These are phyloP conservation scores for Cardiospermum halicacabum DNA, from an alignment of 345 rosid genomes.

Conservation along the genomic window DNA sequence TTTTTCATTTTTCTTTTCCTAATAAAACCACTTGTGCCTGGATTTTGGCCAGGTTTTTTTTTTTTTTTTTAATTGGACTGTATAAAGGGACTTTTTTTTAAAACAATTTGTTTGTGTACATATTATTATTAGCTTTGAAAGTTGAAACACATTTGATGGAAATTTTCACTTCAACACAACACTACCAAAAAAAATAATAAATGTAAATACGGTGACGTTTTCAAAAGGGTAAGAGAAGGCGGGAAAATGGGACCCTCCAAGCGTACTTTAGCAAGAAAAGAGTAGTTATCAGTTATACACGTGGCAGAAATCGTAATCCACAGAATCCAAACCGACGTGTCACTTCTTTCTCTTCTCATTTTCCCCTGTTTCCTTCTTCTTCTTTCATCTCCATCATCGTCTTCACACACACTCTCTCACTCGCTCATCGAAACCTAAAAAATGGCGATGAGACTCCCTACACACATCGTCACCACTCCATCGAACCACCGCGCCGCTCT, in stretches of 20 bases:
- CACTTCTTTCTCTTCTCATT: conserved; percentile 17
- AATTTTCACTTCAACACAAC: no score
- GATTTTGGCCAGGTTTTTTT: no score
- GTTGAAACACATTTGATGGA: no score
- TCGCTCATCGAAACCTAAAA: background rate
- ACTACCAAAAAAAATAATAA: no score
- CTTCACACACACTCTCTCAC: no score
- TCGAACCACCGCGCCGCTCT: conserved; percentile 6
- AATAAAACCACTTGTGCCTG: no score
- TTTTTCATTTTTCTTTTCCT: no score
- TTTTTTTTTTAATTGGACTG: no score
- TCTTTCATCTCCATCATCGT: background rate
- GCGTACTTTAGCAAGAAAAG: background rate
- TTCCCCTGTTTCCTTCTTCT: background rate
- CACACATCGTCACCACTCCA: conserved; percentile 31
- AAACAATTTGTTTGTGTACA: no score
- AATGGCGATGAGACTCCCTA: conserved; percentile 55
- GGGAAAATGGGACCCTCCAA: background rate
- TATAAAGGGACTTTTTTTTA: no score
- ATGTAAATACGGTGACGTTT: no score
- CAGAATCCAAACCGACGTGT: conserved; percentile 40
- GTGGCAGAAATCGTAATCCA: conserved; percentile 35
- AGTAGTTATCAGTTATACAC: background rate
- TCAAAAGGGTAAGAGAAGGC: background rate
- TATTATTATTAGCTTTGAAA: no score